These are phyloP conservation scores for Malus asiatica DNA, from an alignment of 306 rosid species.

Conservation along the genomic window DNA sequence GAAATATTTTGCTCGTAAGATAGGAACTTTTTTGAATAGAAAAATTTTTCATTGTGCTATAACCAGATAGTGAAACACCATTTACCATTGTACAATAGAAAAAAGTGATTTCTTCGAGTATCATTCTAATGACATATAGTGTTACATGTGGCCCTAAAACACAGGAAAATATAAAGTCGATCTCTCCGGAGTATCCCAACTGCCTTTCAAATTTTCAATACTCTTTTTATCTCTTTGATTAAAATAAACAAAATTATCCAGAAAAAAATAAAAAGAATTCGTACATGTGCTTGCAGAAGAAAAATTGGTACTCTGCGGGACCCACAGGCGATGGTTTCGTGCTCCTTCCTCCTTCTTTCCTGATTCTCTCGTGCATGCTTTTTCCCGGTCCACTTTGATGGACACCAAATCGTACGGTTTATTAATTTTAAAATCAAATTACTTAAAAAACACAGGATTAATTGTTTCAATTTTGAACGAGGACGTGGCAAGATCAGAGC, in stretches of 20 bases:
- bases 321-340: neutral
- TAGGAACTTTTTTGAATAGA: too few species aligned
- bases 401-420: neutral
- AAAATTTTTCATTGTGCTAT: too few species aligned
- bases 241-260: neutral
- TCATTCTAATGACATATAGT: too few species aligned
- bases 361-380: neutral
- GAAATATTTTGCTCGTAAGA: too few species aligned
- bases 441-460: neutral
- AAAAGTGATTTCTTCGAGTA: too few species aligned
- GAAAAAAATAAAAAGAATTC: neutral
- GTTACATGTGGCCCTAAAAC: too few species aligned
- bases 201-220: neutral
- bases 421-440: neutral
- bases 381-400: neutral
- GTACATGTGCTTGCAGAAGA: neutral
- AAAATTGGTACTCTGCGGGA: neutral
- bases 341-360: neutral
- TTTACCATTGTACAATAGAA: too few species aligned
- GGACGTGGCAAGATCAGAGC: slow-evolving; percentile 12
- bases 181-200: neutral
- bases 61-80: fast-evolving
- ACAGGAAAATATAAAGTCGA: too few species aligned
- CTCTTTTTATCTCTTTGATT: neutral
- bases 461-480: neutral